Conservation (phyloP, 2,329 filamentous ascomycete species). For the Stachybotrys chartarum region DNA sequence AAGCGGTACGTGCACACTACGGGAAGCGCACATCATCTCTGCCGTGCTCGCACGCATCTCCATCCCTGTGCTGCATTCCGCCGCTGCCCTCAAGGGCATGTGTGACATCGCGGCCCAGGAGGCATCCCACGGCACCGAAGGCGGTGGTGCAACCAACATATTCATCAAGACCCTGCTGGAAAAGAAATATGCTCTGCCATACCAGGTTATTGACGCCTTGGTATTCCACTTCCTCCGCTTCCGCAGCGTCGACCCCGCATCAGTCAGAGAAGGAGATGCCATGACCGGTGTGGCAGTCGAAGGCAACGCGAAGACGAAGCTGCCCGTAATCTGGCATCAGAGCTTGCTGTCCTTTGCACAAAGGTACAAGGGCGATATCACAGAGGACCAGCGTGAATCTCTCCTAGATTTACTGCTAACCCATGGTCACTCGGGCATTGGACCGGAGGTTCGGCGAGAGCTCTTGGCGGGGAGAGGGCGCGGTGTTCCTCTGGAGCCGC, state of each 20-base stretch:
- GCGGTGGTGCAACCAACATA: conserved; percentile 86
- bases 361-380: conserved; percentile 92
- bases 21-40: conserved; percentile 87
- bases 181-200: conserved; percentile 95
- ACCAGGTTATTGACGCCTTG: conserved; percentile 86
- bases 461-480: conserved; percentile 80
- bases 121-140: conserved; percentile 73
- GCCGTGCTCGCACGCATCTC: conserved; percentile 79
- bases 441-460: conserved; percentile 84
- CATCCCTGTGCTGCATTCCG: conserved; percentile 86
- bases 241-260: conserved; percentile 58
- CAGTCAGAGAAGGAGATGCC: conserved; percentile 42
- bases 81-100: conserved; percentile 81
- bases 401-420: conserved; percentile 79
- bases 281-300: conserved; percentile 39
- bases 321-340: conserved; percentile 97
- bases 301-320: conserved; percentile 50
- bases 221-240: conserved; percentile 97
- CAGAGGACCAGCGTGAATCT: conserved; percentile 88
- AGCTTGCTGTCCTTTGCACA: conserved; percentile 87
- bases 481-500: conserved; percentile 59
- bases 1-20: conserved; percentile 80
- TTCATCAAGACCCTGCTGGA: conserved; percentile 90
- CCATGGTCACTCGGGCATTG: conserved; percentile 81
- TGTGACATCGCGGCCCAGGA: conserved; percentile 94